These are phyloP conservation scores for Pseudogymnoascus sp. DNA, from an alignment of 2,329 filamentous ascomycete species.

Conservation along the genomic window DNA sequence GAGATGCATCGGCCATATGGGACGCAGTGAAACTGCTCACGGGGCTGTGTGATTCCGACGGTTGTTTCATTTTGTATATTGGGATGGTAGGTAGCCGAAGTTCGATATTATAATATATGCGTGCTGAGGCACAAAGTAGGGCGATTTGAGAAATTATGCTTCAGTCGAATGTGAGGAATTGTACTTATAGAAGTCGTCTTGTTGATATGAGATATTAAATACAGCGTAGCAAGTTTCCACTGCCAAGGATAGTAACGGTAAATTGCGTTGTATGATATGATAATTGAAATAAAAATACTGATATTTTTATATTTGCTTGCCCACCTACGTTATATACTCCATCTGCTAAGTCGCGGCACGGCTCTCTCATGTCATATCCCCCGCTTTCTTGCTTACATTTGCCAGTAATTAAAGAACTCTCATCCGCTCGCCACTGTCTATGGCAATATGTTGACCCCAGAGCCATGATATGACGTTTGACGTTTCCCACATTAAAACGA, in stretches of 20 bases:
- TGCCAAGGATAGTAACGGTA: not conserved
- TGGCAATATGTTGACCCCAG: constrained; percentile 8
- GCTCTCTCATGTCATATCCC: not conserved
- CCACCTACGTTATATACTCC: not conserved
- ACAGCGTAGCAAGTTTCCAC: not conserved
- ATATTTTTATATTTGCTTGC: not conserved
- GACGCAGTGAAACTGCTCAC: not conserved
- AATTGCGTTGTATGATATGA: not conserved
- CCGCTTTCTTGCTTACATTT: constrained; percentile 3
- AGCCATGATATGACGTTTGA: not conserved
- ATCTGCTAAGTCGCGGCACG: not conserved
- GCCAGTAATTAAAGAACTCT: not conserved
- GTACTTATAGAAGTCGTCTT: not conserved
- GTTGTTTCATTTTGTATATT: not conserved
- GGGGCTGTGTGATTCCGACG: not conserved
- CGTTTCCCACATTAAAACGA: not conserved
- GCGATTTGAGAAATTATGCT: not conserved
- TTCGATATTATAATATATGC: not conserved
- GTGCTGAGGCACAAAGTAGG: not conserved
- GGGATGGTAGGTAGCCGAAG: not conserved
- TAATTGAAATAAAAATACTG: not conserved
- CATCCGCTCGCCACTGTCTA: not conserved
- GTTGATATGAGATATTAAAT: not conserved
- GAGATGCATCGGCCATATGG: not conserved
- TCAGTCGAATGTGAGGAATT: not conserved